phyloP scores from a whole-genome alignment of 2,329 filamentous ascomycete species.

The Fusarium fracticaudum region DNA sequence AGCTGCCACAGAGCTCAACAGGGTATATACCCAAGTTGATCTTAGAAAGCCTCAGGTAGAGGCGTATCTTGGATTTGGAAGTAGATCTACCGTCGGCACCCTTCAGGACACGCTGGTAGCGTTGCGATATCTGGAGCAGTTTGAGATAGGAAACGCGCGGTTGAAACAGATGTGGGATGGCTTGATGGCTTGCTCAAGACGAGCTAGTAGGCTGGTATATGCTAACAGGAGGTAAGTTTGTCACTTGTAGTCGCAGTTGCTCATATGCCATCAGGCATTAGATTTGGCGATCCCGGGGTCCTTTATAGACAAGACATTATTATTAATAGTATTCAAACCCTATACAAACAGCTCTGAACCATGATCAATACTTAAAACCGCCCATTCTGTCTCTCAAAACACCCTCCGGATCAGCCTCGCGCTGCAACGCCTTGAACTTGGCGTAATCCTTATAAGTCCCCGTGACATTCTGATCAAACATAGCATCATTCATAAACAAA shows the following conservation, averaged over 20 bases:
- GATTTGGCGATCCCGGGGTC: too few relatives aligned
- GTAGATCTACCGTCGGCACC: neutral
- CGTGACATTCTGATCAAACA: slow-evolving; percentile 14
- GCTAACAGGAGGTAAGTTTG: neutral
- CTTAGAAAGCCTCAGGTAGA: neutral
- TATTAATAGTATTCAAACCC: neutral
- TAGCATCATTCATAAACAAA: slow-evolving; percentile 16
- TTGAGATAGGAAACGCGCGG: neutral
- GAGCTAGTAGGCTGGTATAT: neutral
- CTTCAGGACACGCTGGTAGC: neutral
- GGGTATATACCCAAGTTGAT: neutral
- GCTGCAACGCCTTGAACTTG: slow-evolving; percentile 5
- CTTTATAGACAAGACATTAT: neutral
- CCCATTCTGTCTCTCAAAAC: slow-evolving; percentile 3
- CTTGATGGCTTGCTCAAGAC: neutral
- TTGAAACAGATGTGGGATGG: neutral
- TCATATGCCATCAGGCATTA: too few relatives aligned
- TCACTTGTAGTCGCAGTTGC: neutral
- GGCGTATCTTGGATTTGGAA: neutral
- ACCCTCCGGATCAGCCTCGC: slow-evolving; percentile 3
- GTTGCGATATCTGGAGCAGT: neutral
- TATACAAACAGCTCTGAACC: fast-evolving
- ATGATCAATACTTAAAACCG: slow-evolving; percentile 3
- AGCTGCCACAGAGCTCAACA: neutral
- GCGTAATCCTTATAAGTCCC: slow-evolving; percentile 6